These are phyloP conservation scores for Azolla pinnata DNA, from an alignment of 75 land plant genomes.

Conservation along the genomic window DNA sequence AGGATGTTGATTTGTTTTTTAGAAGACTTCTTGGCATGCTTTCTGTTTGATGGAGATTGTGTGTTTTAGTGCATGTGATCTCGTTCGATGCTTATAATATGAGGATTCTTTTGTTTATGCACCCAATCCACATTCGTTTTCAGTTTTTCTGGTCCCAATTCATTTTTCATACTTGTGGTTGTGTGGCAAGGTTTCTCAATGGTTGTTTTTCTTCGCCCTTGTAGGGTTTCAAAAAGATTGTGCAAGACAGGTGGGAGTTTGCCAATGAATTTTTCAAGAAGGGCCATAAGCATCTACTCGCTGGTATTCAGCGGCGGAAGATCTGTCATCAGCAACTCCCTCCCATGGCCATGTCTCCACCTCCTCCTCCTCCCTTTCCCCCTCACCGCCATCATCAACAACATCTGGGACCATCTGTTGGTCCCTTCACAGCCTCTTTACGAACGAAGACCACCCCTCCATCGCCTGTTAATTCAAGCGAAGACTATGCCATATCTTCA, in stretches of 20 bases:
- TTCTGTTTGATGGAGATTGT: too few relatives aligned
- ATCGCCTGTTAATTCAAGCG: conserved; percentile 21
- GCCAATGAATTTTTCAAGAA: conserved; percentile 35
- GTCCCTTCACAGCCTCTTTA: not conserved
- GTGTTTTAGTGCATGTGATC: too few relatives aligned
- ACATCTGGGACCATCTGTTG: not conserved
- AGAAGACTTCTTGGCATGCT: too few relatives aligned
- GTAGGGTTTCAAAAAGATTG: conserved; percentile 43
- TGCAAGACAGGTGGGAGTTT: conserved; percentile 43
- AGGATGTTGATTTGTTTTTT: too few relatives aligned
- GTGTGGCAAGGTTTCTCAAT: not conserved
- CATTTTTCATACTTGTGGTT: not conserved
- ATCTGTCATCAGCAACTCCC: conserved; percentile 12
- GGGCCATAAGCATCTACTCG: conserved; percentile 31
- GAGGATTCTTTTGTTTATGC: too few relatives aligned
- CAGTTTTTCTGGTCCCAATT: too few relatives aligned
- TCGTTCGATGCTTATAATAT: too few relatives aligned
- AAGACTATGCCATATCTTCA: conserved; percentile 32
- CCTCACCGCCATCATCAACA: too few relatives aligned
- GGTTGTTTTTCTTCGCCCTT: not conserved
- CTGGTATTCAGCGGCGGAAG: conserved; percentile 36
- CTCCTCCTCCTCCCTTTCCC: conserved; percentile 11
- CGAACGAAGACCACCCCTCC: conserved; percentile 16
- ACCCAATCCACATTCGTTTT: too few relatives aligned
- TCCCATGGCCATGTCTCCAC: conserved; percentile 21